Conservation (phyloP, 257 asterid species). For the Capsicum chinense region DNA sequence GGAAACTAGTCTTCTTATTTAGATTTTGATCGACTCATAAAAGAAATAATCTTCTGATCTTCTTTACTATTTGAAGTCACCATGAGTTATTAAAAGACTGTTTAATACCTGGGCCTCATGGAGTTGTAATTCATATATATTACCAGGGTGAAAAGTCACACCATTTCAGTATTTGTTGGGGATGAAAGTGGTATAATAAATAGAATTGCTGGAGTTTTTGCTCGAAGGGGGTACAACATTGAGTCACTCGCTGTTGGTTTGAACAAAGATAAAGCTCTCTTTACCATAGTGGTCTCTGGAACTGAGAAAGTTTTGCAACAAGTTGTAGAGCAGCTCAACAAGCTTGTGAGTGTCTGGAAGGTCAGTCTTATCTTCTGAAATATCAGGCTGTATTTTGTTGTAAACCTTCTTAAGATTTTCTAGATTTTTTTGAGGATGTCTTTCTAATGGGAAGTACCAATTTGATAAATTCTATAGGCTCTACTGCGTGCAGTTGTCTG, state of each 20-base stretch:
- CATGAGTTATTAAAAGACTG: background rate
- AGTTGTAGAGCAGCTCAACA: constrained; percentile 83
- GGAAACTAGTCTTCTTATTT: background rate
- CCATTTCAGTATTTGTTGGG: constrained; percentile 87
- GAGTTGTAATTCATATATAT: constrained; percentile 19
- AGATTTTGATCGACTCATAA: background rate
- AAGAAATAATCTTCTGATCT: background rate
- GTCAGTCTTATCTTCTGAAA: constrained; percentile 35
- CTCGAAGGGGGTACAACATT: constrained; percentile 85
- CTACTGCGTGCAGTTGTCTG: background rate
- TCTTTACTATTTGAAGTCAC: constrained; percentile 15
- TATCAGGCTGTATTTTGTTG: constrained; percentile 25
- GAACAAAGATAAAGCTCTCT: constrained; percentile 83
- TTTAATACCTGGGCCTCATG: background rate
- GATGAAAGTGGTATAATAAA: constrained; percentile 91
- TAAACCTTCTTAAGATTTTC: background rate
- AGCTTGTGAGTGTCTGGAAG: constrained; percentile 81
- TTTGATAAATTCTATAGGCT: constrained; percentile 17
- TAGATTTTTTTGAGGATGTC: background rate
- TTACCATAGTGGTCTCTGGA: constrained; percentile 87
- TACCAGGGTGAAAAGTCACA: constrained; percentile 66
- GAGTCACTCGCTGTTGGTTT: constrained; percentile 94
- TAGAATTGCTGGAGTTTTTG: constrained; percentile 89
- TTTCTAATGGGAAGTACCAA: background rate
- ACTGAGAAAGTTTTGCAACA: constrained; percentile 69